Evolutionary conservation across 371 early-diverging fungal species (phyloP).

Genomic region (Mucor sp.): DNA sequence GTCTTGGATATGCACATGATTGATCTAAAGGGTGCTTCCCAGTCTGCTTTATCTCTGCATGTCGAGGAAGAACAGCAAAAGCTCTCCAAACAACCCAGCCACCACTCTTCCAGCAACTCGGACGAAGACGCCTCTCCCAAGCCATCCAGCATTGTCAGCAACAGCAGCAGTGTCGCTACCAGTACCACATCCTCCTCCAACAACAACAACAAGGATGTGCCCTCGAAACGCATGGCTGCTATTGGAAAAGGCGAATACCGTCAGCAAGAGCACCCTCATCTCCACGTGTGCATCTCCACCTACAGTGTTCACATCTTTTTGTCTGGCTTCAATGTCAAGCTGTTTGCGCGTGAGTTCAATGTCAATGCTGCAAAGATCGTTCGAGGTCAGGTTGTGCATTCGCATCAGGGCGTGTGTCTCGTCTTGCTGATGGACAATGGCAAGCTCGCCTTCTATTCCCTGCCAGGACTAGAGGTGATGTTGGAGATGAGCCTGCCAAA

Average conservation of each 20-base stretch:
- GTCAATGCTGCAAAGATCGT: conserved; percentile 14
- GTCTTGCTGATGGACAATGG: conserved; percentile 29
- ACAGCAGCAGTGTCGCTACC: conserved; percentile 1
- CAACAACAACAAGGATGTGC: background rate
- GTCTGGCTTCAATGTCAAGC: conserved; percentile 34
- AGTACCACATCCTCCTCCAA: background rate
- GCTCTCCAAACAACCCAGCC: conserved; percentile 6
- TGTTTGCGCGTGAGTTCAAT: conserved; percentile 23
- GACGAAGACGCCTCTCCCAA: conserved; percentile 4
- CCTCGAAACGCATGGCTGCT: conserved; percentile 27
- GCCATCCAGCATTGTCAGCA: conserved; percentile 9
- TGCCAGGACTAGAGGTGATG: conserved; percentile 33
- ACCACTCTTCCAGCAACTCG: conserved; percentile 3
- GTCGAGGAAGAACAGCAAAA: conserved; percentile 4
- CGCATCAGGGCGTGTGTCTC: conserved; percentile 31
- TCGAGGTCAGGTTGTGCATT: conserved; percentile 21
- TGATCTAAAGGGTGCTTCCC: conserved; percentile 24
- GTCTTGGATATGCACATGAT: conserved; percentile 27
- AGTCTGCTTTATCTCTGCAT: background rate
- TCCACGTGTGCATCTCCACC: conserved; percentile 24
- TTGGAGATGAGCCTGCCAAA: conserved; percentile 14
- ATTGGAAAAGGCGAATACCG: conserved; percentile 35
- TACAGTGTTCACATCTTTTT: conserved; percentile 19
- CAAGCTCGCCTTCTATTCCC: conserved; percentile 22
- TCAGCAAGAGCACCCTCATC: conserved; percentile 41